These are phyloP conservation scores for Claviceps sp. DNA, from an alignment of 2,329 filamentous ascomycete genomes.

Conservation along the genomic window DNA sequence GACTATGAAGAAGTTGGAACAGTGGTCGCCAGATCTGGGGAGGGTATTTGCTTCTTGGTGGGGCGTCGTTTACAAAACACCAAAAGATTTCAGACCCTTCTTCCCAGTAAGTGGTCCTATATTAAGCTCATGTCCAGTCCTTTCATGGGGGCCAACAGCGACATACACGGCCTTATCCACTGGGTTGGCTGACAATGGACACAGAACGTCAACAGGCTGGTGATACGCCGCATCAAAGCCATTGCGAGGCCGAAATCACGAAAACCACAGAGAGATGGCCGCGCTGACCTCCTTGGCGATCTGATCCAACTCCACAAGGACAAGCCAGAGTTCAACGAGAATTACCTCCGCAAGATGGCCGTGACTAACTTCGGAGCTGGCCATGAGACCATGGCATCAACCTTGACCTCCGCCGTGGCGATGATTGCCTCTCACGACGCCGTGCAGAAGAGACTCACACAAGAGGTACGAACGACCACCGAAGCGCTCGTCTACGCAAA, in stretches of 20 bases:
- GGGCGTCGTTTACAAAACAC: slow-evolving; percentile 31
- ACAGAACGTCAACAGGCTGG: slow-evolving; percentile 22
- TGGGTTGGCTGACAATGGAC: not conserved
- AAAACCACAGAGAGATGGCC: slow-evolving; percentile 18
- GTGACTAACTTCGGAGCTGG: slow-evolving; percentile 43
- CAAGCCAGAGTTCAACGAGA: slow-evolving; percentile 31
- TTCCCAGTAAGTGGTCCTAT: slow-evolving; percentile 30
- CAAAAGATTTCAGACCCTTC: slow-evolving; percentile 31
- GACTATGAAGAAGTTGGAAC: slow-evolving; percentile 23
- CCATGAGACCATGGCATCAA: slow-evolving; percentile 41
- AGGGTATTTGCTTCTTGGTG: slow-evolving; percentile 29
- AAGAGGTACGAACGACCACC: slow-evolving; percentile 17
- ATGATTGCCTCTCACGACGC: slow-evolving; percentile 28
- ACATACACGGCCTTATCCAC: too few species aligned
- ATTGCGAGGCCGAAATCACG: slow-evolving; percentile 14
- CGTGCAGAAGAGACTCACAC: slow-evolving; percentile 19
- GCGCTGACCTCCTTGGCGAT: slow-evolving; percentile 31
- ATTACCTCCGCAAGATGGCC: slow-evolving; percentile 36
- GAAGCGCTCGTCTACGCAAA: slow-evolving; percentile 9
- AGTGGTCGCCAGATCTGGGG: slow-evolving; percentile 22
- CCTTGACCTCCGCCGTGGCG: slow-evolving; percentile 33
- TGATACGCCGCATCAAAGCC: slow-evolving; percentile 21
- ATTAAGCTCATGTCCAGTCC: not conserved
- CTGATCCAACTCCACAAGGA: slow-evolving; percentile 31
- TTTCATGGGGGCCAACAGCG: too few species aligned